Conservation (phyloP, 1,284 basidiomycete genomes). For the Fistulinella cinereoalba region DNA sequence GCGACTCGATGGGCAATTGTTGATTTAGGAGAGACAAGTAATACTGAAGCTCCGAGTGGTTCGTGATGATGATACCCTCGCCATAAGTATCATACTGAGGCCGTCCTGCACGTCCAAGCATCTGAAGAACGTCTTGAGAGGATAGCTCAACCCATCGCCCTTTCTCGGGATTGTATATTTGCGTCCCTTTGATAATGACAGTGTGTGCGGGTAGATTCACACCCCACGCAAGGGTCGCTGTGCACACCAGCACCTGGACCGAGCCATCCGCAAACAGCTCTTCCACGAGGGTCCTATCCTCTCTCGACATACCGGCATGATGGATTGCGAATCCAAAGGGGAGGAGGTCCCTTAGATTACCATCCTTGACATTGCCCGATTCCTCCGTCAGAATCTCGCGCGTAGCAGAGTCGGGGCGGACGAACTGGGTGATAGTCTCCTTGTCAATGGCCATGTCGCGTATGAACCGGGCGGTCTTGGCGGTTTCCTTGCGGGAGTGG, state of each 20-base stretch:
- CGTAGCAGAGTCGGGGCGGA: constrained; percentile 86
- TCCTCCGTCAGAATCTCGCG: constrained; percentile 88
- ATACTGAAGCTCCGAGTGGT: constrained; percentile 95
- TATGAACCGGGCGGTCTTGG: constrained; percentile 95
- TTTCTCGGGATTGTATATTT: constrained; percentile 99
- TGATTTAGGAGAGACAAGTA: constrained; percentile 93
- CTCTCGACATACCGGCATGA: constrained; percentile 98
- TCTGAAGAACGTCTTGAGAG: constrained; percentile 96
- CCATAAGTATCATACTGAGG: constrained; percentile 98
- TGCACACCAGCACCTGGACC: constrained; percentile 94
- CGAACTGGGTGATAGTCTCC: constrained; percentile 93
- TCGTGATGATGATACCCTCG: constrained; percentile 98
- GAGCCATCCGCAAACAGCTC: constrained; percentile 93
- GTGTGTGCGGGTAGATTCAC: constrained; percentile 98
- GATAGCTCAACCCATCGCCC: constrained; percentile 97
- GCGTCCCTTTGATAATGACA: constrained; percentile 99
- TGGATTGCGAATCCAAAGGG: constrained; percentile 98
- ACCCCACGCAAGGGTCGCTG: constrained; percentile 98
- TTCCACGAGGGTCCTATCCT: constrained; percentile 91
- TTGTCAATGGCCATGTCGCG: constrained; percentile 95
- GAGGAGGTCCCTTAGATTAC: constrained; percentile 84
- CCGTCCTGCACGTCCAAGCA: constrained; percentile 97
- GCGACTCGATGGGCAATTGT: constrained; percentile 95
- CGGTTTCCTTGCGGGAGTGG: constrained; percentile 92
- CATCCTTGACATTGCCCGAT: constrained; percentile 80